phyloP scores from a whole-genome alignment of 1,284 basidiomycete genomes.

The Sporisorium iseilematis-ciliati region DNA sequence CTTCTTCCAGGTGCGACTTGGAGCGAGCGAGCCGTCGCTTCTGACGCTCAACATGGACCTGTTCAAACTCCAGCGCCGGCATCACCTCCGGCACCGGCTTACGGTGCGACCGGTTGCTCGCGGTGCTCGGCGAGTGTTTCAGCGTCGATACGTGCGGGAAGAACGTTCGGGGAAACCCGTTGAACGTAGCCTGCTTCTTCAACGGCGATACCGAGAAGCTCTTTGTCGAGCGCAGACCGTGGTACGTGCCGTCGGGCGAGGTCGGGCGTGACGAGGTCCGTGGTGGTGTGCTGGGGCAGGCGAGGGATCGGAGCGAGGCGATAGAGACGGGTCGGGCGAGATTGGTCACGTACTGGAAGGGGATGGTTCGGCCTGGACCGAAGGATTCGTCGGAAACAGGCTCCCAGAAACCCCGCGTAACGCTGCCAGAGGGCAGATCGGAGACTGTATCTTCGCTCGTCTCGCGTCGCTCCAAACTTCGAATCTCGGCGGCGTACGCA shows the following conservation, averaged over 20 bases:
- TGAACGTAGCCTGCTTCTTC: conserved; percentile 35
- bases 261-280: conserved; percentile 33
- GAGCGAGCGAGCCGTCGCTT: not conserved
- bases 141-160: conserved; percentile 16
- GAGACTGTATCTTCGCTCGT: conserved; percentile 30
- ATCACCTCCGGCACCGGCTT: conserved; percentile 29
- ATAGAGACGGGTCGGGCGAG: conserved; percentile 39
- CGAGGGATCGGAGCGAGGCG: conserved; percentile 36
- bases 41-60: conserved; percentile 16
- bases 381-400: conserved; percentile 1
- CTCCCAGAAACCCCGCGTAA: conserved; percentile 17
- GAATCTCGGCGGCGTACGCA: conserved; percentile 20
- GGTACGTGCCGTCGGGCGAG: conserved; percentile 26
- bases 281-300: conserved; percentile 34
- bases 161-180: conserved; percentile 36
- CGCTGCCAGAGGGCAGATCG: conserved; percentile 4
- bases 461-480: conserved; percentile 8
- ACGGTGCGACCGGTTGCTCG: conserved; percentile 4
- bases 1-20: not conserved
- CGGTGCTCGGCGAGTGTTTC: conserved; percentile 22
- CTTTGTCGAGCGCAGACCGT: conserved; percentile 16
- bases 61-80: conserved; percentile 23
- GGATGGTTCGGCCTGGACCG: conserved; percentile 12
- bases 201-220: conserved; percentile 31
- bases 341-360: conserved; percentile 46